Conservation (phyloP, 192 early-diverging fungal species). For the Entomortierella beljakovae region DNA sequence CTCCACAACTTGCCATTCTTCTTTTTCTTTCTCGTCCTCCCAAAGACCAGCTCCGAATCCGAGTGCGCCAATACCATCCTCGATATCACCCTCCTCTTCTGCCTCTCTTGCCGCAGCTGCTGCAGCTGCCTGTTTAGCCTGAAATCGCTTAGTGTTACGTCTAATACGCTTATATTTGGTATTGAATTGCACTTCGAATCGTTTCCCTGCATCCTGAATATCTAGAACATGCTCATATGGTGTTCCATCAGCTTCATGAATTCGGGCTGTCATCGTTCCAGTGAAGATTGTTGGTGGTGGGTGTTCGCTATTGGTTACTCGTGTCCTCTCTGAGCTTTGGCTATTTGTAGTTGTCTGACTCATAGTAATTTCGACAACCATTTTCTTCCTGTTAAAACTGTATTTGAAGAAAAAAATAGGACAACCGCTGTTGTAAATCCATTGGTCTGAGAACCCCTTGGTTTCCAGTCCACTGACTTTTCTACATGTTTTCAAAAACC, state of each 20-base stretch:
- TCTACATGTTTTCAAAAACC: constrained; percentile 84
- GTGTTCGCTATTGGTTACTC: constrained; percentile 20
- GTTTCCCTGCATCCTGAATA: constrained; percentile 78
- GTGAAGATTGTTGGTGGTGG: constrained; percentile 54
- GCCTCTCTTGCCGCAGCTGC: constrained; percentile 72
- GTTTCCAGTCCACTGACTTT: constrained; percentile 87
- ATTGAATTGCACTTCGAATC: constrained; percentile 94
- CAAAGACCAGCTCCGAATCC: constrained; percentile 63
- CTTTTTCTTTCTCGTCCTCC: constrained; percentile 71
- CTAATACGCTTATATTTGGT: constrained; percentile 98
- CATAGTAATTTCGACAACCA: constrained; percentile 93
- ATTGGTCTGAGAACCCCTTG: constrained; percentile 90
- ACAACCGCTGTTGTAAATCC: constrained; percentile 93
- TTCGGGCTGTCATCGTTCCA: constrained; percentile 79
- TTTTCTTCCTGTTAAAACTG: constrained; percentile 95
- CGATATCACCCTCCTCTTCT: constrained; percentile 74
- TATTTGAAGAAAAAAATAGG: constrained; percentile 88
- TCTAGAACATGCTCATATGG: constrained; percentile 88
- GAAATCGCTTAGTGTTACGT: constrained; percentile 80
- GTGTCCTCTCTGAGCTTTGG: constrained; percentile 40
- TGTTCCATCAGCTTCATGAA: constrained; percentile 86
- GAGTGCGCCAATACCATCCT: constrained; percentile 69
- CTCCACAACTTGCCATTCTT: constrained; percentile 79
- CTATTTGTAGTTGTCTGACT: constrained; percentile 76
- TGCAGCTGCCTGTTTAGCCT: constrained; percentile 76